Conservation (phyloP, 306 rosid species). For the Prunus persica region DNA sequence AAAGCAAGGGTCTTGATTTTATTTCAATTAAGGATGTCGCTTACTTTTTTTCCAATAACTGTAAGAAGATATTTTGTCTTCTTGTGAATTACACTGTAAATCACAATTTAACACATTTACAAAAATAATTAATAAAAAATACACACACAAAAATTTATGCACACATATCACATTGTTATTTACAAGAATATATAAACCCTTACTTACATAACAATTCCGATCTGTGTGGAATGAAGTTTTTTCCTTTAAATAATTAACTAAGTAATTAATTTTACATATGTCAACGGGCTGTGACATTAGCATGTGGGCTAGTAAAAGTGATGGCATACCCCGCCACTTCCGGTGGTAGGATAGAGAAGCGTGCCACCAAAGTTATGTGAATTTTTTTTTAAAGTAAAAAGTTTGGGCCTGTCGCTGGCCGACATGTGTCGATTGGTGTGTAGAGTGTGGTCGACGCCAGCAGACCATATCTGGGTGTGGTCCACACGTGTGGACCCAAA, state of each 20-base stretch:
- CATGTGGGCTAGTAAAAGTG: constrained; percentile 30
- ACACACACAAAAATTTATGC: fast-evolving
- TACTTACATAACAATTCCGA: too few species aligned
- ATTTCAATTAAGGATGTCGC: background rate
- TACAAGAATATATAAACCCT: fast-evolving
- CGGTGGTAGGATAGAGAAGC: constrained; percentile 19
- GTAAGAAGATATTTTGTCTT: too few species aligned
- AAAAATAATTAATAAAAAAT: too few species aligned
- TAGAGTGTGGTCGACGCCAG: constrained; percentile 36
- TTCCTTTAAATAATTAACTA: too few species aligned
- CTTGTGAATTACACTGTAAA: too few species aligned
- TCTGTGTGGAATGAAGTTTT: too few species aligned
- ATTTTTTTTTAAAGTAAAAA: background rate
- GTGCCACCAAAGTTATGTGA: constrained; percentile 19
- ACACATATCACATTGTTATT: fast-evolving
- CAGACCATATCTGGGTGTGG: constrained; percentile 27
- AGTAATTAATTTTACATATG: background rate
- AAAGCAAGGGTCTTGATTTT: background rate
- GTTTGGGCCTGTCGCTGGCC: background rate
- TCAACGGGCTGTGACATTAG: constrained; percentile 30
- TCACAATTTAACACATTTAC: too few species aligned
- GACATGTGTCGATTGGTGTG: constrained; percentile 2
- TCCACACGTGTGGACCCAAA: constrained; percentile 30
- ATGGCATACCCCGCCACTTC: constrained; percentile 21
- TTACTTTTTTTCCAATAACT: too few species aligned